Conservation (phyloP, 2,329 filamentous ascomycete genomes). For the Thermomyces lanuginosus region DNA sequence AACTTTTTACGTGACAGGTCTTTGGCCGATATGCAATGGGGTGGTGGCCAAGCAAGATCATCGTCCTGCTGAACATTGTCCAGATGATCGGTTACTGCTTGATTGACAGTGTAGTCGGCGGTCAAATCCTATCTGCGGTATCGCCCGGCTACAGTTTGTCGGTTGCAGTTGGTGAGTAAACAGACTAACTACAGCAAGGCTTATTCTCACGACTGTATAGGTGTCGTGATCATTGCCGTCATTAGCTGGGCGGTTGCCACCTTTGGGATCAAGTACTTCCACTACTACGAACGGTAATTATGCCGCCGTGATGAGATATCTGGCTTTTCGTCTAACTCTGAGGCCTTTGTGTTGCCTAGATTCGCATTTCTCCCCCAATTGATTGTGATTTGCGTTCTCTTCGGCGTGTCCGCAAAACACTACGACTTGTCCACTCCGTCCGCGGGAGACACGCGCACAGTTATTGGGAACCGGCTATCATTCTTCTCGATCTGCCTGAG, state of each 20-base stretch:
- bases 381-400: conserved; percentile 44
- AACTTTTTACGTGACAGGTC: conserved; percentile 20
- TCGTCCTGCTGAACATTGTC: conserved; percentile 46
- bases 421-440: conserved; percentile 41
- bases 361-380: conserved; percentile 50
- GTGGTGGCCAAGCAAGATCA: conserved; percentile 48
- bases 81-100: conserved; percentile 46
- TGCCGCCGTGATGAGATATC: too few species aligned
- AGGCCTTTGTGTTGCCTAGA: too few species aligned
- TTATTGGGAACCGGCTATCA: conserved; percentile 40
- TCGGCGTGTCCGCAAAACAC: conserved; percentile 43
- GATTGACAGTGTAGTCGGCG: conserved; percentile 49
- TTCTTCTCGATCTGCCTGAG: conserved; percentile 56
- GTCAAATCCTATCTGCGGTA: conserved; percentile 52
- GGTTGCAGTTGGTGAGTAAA: conserved; percentile 40
- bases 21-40: conserved; percentile 47
- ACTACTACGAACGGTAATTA: conserved; percentile 46
- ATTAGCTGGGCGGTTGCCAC: conserved; percentile 49
- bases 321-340: too few species aligned
- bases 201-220: conserved; percentile 8
- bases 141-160: conserved; percentile 42
- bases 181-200: neutral
- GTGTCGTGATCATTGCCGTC: conserved; percentile 46
- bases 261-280: conserved; percentile 52
- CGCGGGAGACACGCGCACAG: conserved; percentile 34